Conservation (phyloP, 2,329 filamentous ascomycete species). For the Colletotrichum zoysiae region DNA sequence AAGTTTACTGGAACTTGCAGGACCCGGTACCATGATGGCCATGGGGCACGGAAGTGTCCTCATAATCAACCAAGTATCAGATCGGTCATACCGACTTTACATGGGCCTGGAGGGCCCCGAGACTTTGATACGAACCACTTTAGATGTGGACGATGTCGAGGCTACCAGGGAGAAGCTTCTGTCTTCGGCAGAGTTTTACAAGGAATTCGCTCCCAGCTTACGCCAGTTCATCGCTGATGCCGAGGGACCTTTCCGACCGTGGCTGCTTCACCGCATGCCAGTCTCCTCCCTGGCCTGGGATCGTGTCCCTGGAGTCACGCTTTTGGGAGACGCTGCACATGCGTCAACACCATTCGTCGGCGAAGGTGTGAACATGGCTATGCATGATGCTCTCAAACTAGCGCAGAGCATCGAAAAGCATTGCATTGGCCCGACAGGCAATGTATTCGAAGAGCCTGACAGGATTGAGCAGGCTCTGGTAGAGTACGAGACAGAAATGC, state of each 20-base stretch:
- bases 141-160: constrained; percentile 1
- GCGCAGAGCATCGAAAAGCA: constrained; percentile 10
- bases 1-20: not conserved
- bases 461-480: constrained; percentile 8
- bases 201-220: constrained; percentile 6
- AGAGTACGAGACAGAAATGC: constrained; percentile 29
- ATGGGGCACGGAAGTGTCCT: constrained; percentile 3
- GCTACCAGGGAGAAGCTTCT: constrained; percentile 8
- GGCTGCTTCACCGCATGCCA: constrained; percentile 28
- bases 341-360: constrained; percentile 29
- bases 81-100: constrained; percentile 23
- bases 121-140: not conserved
- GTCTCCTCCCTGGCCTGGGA: constrained; percentile 9
- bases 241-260: constrained; percentile 21
- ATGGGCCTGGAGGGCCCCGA: constrained; percentile 17
- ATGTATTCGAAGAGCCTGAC: not conserved
- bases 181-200: not conserved
- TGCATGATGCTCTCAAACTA: constrained; percentile 25
- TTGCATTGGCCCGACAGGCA: not conserved
- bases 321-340: constrained; percentile 29
- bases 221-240: constrained; percentile 3
- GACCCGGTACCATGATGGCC: constrained; percentile 16
- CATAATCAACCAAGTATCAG: constrained; percentile 8
- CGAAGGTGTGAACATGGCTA: constrained; percentile 30
- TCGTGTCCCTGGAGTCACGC: constrained; percentile 19